A percentile compares a stretch with the other conserved stretches of the same genome.
These are phyloP conservation scores for Claviceps fusiformis DNA, from an alignment of 2,329 filamentous ascomycete species.

Conservation along the genomic window DNA sequence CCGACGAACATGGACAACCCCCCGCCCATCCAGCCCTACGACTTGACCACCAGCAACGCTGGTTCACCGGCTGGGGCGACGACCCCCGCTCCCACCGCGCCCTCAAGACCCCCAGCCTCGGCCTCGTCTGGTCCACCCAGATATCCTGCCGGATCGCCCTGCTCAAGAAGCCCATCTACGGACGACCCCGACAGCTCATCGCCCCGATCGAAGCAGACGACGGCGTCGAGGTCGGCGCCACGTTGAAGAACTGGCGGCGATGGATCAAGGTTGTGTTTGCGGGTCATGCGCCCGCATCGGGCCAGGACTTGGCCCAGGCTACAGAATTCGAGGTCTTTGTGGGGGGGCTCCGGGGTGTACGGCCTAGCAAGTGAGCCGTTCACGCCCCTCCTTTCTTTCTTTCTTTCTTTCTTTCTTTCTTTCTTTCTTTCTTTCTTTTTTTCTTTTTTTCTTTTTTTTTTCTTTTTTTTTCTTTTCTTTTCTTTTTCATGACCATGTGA, in stretches of 20 bases:
- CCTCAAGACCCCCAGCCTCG: conserved; percentile 74
- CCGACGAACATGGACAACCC: conserved; percentile 13
- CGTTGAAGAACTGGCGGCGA: conserved; percentile 50
- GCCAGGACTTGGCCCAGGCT: conserved; percentile 34
- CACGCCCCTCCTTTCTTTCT: too few species aligned
- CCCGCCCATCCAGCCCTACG: conserved; percentile 42
- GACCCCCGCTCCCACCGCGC: conserved; percentile 31
- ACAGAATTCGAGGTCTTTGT: conserved; percentile 65
- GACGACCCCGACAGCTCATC: conserved; percentile 20
- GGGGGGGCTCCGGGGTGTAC: conserved; percentile 39
- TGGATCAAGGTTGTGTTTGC: conserved; percentile 87
- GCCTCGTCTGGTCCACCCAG: conserved; percentile 84
- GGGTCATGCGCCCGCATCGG: conserved; percentile 49
- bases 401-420: too few species aligned
- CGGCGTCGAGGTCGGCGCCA: conserved; percentile 27
- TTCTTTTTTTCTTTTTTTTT: too few species aligned
- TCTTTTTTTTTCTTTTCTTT: too few species aligned
- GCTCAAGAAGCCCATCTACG: conserved; percentile 53
- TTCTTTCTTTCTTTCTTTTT: too few species aligned
- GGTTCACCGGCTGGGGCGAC: conserved; percentile 94
- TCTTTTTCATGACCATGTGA: too few species aligned
- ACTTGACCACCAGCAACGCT: conserved; percentile 81
- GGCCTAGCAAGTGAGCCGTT: neutral
- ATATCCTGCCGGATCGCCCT: conserved; percentile 71
- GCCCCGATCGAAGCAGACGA: conserved; percentile 24